These are phyloP conservation scores for Mucor plumbeus DNA, from an alignment of 371 early-diverging fungal genomes.

Conservation along the genomic window DNA sequence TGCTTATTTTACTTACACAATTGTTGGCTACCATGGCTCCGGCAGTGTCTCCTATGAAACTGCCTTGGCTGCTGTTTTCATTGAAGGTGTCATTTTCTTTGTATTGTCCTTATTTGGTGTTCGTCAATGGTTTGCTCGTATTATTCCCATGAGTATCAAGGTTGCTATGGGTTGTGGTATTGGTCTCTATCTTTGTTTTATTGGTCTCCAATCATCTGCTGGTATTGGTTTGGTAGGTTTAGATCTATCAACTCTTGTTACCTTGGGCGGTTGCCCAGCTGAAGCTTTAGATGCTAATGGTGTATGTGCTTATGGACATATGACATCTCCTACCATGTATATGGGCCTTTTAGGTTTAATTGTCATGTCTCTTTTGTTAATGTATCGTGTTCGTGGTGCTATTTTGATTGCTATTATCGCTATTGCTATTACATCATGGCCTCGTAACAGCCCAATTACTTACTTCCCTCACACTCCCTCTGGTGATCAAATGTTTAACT, in stretches of 20 bases:
- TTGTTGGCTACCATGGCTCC: slow-evolving; percentile 79
- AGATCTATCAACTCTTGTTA: slow-evolving; percentile 68
- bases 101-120: slow-evolving; percentile 73
- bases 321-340: slow-evolving; percentile 73
- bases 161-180: slow-evolving; percentile 80
- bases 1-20: slow-evolving; percentile 82
- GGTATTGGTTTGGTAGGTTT: slow-evolving; percentile 76
- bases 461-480: slow-evolving; percentile 72
- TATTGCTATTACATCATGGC: slow-evolving; percentile 74
- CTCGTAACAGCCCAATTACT: slow-evolving; percentile 65
- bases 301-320: slow-evolving; percentile 61
- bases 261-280: slow-evolving; percentile 67
- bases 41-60: slow-evolving; percentile 71
- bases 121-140: slow-evolving; percentile 77
- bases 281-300: slow-evolving; percentile 57
- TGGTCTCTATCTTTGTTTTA: slow-evolving; percentile 76
- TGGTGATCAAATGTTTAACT: slow-evolving; percentile 69
- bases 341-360: slow-evolving; percentile 73
- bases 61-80: slow-evolving; percentile 78
- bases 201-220: slow-evolving; percentile 76
- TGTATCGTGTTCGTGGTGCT: slow-evolving; percentile 75
- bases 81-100: slow-evolving; percentile 81
- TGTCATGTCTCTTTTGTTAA: slow-evolving; percentile 65
- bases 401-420: slow-evolving; percentile 74
- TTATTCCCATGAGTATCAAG: slow-evolving; percentile 76